These are phyloP conservation scores for Dispira simplex DNA, from an alignment of 192 early-diverging fungal genomes.

Conservation along the genomic window DNA sequence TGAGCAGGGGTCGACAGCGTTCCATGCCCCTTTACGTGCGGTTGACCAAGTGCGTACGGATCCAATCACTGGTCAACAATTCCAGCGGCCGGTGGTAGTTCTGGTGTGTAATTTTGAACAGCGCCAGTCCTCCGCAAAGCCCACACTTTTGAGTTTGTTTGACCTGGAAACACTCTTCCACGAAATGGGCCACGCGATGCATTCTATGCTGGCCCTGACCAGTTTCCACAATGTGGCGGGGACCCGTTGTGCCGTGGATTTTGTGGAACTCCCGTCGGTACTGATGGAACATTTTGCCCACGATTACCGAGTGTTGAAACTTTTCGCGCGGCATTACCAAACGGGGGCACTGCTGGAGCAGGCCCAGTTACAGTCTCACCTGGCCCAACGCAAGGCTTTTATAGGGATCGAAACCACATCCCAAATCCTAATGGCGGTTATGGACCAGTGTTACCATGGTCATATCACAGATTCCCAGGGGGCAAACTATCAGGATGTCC, in stretches of 20 bases:
- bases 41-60: slow-evolving; percentile 21
- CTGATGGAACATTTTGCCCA: slow-evolving; percentile 86
- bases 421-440: slow-evolving; percentile 79
- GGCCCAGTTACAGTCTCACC: slow-evolving; percentile 32
- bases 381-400: slow-evolving; percentile 35
- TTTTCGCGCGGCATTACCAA: slow-evolving; percentile 60
- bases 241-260: slow-evolving; percentile 86
- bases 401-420: slow-evolving; percentile 65
- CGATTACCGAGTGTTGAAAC: slow-evolving; percentile 48
- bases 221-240: slow-evolving; percentile 94
- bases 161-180: slow-evolving; percentile 97
- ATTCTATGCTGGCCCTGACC: slow-evolving; percentile 91
- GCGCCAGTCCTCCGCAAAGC: slow-evolving; percentile 23
- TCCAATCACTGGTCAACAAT: slow-evolving; percentile 22
- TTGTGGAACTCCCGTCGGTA: slow-evolving; percentile 95
- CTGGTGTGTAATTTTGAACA: slow-evolving; percentile 54
- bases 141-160: slow-evolving; percentile 50
- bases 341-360: slow-evolving; percentile 44
- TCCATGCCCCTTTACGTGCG: background rate
- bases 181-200: slow-evolving; percentile 99
- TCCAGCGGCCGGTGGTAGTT: slow-evolving; percentile 57
- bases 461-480: slow-evolving; percentile 17
- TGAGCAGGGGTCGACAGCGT: no score
- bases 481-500: slow-evolving; percentile 29
- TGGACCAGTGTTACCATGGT: slow-evolving; percentile 88